Percentiles rank a stretch among this genome's conserved stretches.
These are phyloP conservation scores for Ophiostoma ips DNA, from an alignment of 2,329 filamentous ascomycete genomes.

Conservation along the genomic window DNA sequence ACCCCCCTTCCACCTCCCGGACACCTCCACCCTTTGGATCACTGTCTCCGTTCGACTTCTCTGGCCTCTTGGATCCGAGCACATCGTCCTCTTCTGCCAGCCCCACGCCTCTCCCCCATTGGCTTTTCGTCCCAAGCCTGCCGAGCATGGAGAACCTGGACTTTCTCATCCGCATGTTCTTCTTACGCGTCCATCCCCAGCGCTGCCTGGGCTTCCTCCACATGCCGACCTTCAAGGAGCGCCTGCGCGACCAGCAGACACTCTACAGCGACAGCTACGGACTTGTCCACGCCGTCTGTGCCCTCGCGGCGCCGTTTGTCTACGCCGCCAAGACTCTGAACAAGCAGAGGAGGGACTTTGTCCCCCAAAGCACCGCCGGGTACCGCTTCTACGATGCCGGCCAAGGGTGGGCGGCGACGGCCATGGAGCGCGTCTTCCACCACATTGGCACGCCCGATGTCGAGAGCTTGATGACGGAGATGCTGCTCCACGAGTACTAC, in stretches of 20 bases:
- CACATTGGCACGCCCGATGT: slow-evolving; percentile 7
- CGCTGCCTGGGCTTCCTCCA: slow-evolving; percentile 17
- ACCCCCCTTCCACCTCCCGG: too few species aligned
- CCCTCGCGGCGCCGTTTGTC: slow-evolving; percentile 8
- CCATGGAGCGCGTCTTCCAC: slow-evolving; percentile 7
- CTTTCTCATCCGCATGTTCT: slow-evolving; percentile 13
- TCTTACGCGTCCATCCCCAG: slow-evolving; percentile 14
- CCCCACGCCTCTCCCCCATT: not conserved
- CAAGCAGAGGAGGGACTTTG: too few species aligned
- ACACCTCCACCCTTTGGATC: too few species aligned
- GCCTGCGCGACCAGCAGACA: slow-evolving; percentile 7
- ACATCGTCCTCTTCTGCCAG: too few species aligned
- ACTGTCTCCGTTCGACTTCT: too few species aligned
- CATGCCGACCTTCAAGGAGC: slow-evolving; percentile 13
- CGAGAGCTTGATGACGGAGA: slow-evolving; percentile 10
- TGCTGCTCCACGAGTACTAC: slow-evolving; percentile 10
- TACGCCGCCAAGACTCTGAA: not conserved
- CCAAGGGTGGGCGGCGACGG: slow-evolving; percentile 6
- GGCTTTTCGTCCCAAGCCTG: slow-evolving; percentile 2
- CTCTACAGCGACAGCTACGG: slow-evolving; percentile 5
- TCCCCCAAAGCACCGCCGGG: not conserved
- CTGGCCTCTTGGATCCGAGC: too few species aligned
- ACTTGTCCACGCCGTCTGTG: slow-evolving; percentile 9
- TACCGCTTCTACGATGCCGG: slow-evolving; percentile 5
- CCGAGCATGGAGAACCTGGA: slow-evolving; percentile 4